These are phyloP conservation scores for Globisporangium parvum DNA, from an alignment of 352 stramenopile genomes.

Conservation along the genomic window DNA sequence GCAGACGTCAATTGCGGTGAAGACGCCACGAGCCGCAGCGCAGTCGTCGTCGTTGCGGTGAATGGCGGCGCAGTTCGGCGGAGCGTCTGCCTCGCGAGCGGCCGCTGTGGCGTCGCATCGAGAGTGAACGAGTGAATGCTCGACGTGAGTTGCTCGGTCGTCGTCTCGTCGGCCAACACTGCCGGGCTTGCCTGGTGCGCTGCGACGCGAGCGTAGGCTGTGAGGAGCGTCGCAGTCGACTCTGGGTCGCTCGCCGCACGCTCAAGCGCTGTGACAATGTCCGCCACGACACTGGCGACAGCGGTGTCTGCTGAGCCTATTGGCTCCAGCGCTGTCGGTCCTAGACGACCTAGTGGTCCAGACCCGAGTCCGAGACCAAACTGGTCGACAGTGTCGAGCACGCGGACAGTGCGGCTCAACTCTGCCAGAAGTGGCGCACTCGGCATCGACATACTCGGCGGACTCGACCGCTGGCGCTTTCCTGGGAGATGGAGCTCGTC, in stretches of 20 bases:
- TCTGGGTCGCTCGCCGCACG: background rate
- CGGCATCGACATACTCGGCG: slow-evolving; percentile 10
- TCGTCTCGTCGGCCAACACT: slow-evolving; percentile 20
- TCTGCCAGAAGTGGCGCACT: too few relatives aligned
- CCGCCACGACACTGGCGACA: background rate
- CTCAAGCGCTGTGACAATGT: background rate
- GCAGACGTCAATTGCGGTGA: too few relatives aligned
- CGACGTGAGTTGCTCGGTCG: slow-evolving; percentile 44
- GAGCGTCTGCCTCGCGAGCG: slow-evolving; percentile 2
- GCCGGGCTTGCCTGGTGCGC: slow-evolving; percentile 16
- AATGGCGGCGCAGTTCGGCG: background rate
- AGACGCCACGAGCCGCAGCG: background rate
- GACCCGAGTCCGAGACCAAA: too few relatives aligned
- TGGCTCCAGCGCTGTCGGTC: background rate
- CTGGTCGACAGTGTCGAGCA: too few relatives aligned
- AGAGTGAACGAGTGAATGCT: slow-evolving; percentile 45
- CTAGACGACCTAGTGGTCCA: too few relatives aligned
- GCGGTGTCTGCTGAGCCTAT: background rate
- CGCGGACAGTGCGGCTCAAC: too few relatives aligned
- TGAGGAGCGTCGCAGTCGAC: background rate
- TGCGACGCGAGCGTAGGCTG: background rate
- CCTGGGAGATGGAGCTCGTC: slow-evolving; percentile 30
- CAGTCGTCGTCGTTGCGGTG: background rate
- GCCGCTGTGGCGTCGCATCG: slow-evolving; percentile 4
- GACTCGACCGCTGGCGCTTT: slow-evolving; percentile 65